These are phyloP conservation scores for Paramecium bursaria DNA, from an alignment of 73 alveolate species.

Conservation along the genomic window DNA sequence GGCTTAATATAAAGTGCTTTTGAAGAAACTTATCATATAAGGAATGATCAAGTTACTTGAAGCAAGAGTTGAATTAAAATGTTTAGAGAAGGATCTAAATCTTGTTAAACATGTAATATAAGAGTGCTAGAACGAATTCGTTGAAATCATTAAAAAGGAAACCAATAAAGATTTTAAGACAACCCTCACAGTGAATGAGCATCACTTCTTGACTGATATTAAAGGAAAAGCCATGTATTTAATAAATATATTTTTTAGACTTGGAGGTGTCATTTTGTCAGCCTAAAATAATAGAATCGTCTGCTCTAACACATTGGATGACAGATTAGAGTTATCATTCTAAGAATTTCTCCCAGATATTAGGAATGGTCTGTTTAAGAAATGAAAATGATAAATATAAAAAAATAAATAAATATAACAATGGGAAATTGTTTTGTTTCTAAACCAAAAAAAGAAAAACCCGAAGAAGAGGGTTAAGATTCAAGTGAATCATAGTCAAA, in stretches of 20 bases:
- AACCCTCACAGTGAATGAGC: conserved; percentile 72
- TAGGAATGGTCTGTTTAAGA: conserved; percentile 72
- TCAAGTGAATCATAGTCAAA: conserved; percentile 20
- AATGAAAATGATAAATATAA: conserved; percentile 13
- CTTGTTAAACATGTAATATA: conserved; percentile 65
- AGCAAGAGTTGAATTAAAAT: conserved; percentile 76
- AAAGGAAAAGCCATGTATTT: conserved; percentile 28
- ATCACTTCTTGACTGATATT: conserved; percentile 59
- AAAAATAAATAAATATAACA: too few relatives aligned
- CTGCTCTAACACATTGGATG: conserved; percentile 85
- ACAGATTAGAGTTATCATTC: conserved; percentile 76
- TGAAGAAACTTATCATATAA: conserved; percentile 80
- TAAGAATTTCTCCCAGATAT: conserved; percentile 81
- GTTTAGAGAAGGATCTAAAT: conserved; percentile 76
- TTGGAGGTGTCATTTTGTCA: conserved; percentile 83
- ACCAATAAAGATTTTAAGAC: conserved; percentile 69
- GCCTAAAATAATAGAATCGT: conserved; percentile 80
- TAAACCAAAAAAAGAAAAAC: conserved; percentile 51
- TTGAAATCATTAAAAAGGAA: conserved; percentile 76
- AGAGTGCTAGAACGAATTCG: conserved; percentile 75
- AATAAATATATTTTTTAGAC: conserved; percentile 59
- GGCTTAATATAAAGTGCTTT: conserved; percentile 76
- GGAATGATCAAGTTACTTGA: conserved; percentile 85
- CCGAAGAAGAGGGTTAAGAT: conserved; percentile 5
- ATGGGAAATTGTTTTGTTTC: conserved; percentile 72